These are phyloP conservation scores for Lepidium didymum DNA, from an alignment of 345 rosid genomes.

Conservation along the genomic window DNA sequence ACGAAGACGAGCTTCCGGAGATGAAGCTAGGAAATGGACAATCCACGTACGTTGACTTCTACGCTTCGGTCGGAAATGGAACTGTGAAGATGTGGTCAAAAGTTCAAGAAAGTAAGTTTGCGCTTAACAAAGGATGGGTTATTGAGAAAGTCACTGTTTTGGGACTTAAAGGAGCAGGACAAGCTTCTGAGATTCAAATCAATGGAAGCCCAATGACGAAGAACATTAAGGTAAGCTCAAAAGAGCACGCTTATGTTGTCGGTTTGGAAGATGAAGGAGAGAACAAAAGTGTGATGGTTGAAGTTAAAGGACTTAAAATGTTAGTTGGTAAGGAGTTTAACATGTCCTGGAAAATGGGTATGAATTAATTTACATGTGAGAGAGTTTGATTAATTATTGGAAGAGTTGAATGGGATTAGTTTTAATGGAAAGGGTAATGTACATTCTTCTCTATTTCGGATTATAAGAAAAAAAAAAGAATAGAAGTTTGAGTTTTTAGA, in stretches of 20 bases:
- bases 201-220: slow-evolving; percentile 33
- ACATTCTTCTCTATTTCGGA: neutral
- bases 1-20: slow-evolving; percentile 84
- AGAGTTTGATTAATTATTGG: slow-evolving; percentile 25
- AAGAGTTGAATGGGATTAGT: slow-evolving; percentile 7
- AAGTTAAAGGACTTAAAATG: slow-evolving; percentile 48
- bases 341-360: slow-evolving; percentile 62
- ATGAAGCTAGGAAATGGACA: slow-evolving; percentile 76
- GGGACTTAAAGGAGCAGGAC: slow-evolving; percentile 52
- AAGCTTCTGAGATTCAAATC: slow-evolving; percentile 38
- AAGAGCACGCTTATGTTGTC: slow-evolving; percentile 38
- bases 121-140: slow-evolving; percentile 65
- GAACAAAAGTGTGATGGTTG: slow-evolving; percentile 51
- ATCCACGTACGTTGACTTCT: slow-evolving; percentile 55
- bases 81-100: slow-evolving; percentile 74
- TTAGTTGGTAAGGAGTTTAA: slow-evolving; percentile 64
- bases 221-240: slow-evolving; percentile 30
- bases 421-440: neutral
- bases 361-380: slow-evolving; percentile 1
- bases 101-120: slow-evolving; percentile 68
- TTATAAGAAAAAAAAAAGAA: neutral
- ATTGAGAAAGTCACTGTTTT: slow-evolving; percentile 58
- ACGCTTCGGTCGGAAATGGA: slow-evolving; percentile 53
- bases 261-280: slow-evolving; percentile 31
- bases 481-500: slow-evolving; percentile 13